Evolutionary conservation across 169 alveolate genomes (phyloP).

Genomic region (Theileria equi): DNA sequence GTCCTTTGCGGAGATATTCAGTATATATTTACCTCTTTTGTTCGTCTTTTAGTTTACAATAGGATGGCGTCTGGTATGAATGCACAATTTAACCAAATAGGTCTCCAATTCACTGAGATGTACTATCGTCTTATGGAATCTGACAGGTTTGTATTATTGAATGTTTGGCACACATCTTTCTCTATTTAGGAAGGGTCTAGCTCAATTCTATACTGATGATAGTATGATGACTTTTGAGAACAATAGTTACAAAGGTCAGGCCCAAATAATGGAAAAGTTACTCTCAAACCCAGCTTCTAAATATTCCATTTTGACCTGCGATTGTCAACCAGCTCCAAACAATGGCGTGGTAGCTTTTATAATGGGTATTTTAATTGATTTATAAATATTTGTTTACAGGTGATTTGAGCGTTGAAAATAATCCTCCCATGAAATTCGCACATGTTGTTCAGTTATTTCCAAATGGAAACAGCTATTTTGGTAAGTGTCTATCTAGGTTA

Average conservation of each 20-base stretch:
- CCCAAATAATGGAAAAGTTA: slow-evolving; percentile 78
- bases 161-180: background rate
- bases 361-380: slow-evolving; percentile 27
- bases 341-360: slow-evolving; percentile 60
- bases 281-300: slow-evolving; percentile 54
- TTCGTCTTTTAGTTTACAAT: background rate
- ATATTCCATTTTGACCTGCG: slow-evolving; percentile 62
- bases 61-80: slow-evolving; percentile 48
- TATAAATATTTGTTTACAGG: slow-evolving; percentile 11
- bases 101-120: slow-evolving; percentile 50
- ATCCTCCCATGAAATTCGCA: slow-evolving; percentile 81
- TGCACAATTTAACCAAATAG: slow-evolving; percentile 48
- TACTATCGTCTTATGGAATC: slow-evolving; percentile 60
- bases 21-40: background rate
- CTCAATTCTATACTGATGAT: slow-evolving; percentile 77
- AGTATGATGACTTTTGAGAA: slow-evolving; percentile 86
- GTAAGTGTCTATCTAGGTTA: slow-evolving; percentile 23
- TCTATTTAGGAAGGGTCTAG: slow-evolving; percentile 34
- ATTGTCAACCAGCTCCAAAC: slow-evolving; percentile 68
- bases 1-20: no score
- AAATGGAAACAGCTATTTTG: slow-evolving; percentile 70
- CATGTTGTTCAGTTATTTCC: slow-evolving; percentile 76
- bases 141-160: slow-evolving; percentile 41
- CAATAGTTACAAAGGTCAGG: slow-evolving; percentile 72
- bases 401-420: slow-evolving; percentile 68